Evolutionary conservation across 352 stramenopile genomes (phyloP).

Genomic region (Discostella stelligera): DNA sequence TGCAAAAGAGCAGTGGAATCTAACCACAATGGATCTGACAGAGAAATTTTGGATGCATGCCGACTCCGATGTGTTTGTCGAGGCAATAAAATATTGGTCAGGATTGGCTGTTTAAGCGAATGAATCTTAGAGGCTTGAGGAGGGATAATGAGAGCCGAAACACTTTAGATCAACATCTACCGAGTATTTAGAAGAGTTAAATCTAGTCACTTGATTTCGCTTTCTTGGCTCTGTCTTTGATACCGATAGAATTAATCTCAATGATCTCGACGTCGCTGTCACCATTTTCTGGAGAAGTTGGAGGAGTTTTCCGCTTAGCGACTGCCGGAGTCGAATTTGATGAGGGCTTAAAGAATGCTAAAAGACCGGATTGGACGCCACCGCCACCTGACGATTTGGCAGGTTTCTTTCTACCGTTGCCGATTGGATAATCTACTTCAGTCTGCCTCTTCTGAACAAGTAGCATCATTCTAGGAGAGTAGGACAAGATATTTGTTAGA

Average conservation of each 20-base stretch:
- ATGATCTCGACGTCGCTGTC: conserved; percentile 53
- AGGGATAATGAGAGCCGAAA: not conserved
- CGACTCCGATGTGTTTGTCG: conserved; percentile 50
- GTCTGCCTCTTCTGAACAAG: conserved; percentile 41
- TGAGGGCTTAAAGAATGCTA: conserved; percentile 55
- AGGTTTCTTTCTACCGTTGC: conserved; percentile 44
- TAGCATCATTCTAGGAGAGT: conserved; percentile 43
- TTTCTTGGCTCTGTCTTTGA: conserved; percentile 29
- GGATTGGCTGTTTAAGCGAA: conserved; percentile 5
- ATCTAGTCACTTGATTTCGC: conserved; percentile 9
- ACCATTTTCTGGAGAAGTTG: conserved; percentile 46
- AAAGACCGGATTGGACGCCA: conserved; percentile 46
- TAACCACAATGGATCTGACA: conserved; percentile 53
- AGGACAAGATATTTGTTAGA: conserved; percentile 5
- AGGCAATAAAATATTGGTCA: conserved; percentile 64
- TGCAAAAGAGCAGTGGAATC: conserved; percentile 56
- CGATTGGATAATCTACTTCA: conserved; percentile 16
- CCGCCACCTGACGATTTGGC: conserved; percentile 36
- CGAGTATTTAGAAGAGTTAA: not conserved
- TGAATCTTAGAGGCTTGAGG: not conserved
- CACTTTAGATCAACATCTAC: too few relatives aligned
- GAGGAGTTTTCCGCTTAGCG: conserved; percentile 47
- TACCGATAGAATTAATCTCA: conserved; percentile 25
- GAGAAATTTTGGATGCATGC: conserved; percentile 59
- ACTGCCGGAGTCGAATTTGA: not conserved